phyloP scores from a whole-genome alignment of 139 green algal species.

The Tetratostichococcus sp. region DNA sequence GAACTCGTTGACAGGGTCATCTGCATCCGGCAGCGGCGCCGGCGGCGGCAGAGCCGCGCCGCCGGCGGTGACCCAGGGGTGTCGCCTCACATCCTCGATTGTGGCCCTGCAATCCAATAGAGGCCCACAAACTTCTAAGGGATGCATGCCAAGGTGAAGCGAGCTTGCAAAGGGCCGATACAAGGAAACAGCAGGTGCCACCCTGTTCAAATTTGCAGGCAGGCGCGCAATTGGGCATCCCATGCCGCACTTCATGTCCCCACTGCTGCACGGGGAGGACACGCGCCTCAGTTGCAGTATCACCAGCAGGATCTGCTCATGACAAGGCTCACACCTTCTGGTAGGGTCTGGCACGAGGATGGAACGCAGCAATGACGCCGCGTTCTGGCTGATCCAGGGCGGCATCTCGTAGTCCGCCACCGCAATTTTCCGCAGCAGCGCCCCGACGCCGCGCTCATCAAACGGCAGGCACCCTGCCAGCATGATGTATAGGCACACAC shows the following conservation, averaged over 20 bases:
- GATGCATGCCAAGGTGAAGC: background rate
- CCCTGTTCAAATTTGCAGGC: no score
- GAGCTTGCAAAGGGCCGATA: no score
- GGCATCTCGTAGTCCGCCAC: conserved; percentile 32
- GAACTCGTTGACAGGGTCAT: background rate
- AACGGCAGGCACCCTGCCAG: conserved; percentile 48
- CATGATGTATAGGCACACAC: conserved; percentile 43
- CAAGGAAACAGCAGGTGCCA: no score
- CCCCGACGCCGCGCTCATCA: conserved; percentile 38
- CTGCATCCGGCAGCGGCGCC: background rate
- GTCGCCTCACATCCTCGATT: conserved; percentile 26
- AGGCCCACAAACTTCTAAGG: no score
- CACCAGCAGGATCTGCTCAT: no score
- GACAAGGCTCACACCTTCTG: no score
- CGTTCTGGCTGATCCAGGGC: conserved; percentile 28
- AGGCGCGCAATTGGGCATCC: no score
- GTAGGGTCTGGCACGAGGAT: conserved; percentile 32
- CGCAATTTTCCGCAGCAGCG: conserved; percentile 39
- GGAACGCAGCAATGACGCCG: conserved; percentile 16
- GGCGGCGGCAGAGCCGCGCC: background rate
- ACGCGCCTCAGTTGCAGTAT: no score
- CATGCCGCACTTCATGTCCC: no score
- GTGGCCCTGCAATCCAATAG: conserved; percentile 19
- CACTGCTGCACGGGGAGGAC: no score
- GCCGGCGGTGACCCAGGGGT: conserved; percentile 34